phyloP scores from a whole-genome alignment of 1,284 basidiomycete genomes.

The Baeospora myosura region DNA sequence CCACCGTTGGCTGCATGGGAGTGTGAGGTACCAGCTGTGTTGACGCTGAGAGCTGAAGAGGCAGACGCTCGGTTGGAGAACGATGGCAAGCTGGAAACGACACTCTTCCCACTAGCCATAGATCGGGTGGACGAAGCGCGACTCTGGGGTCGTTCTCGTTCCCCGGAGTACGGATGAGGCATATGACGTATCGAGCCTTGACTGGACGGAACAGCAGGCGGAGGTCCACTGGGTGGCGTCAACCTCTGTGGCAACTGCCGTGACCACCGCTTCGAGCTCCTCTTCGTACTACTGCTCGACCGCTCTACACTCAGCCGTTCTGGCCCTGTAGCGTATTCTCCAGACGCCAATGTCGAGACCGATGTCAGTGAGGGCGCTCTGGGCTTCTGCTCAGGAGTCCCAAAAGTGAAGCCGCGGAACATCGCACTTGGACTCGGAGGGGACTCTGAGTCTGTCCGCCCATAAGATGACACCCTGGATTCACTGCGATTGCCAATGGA shows the following conservation, averaged over 20 bases:
- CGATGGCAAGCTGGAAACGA: conserved; percentile 39
- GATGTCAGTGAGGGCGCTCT: conserved; percentile 45
- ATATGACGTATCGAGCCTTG: conserved; percentile 11
- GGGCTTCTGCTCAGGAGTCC: conserved; percentile 30
- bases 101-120: conserved; percentile 36
- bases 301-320: conserved; percentile 35
- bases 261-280: conserved; percentile 49
- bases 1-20: conserved; percentile 25
- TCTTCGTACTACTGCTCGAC: conserved; percentile 27
- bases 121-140: conserved; percentile 40
- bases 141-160: conserved; percentile 28
- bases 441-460: conserved; percentile 16
- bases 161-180: conserved; percentile 28
- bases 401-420: conserved; percentile 24
- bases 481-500: conserved; percentile 1
- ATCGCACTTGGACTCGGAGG: conserved; percentile 18
- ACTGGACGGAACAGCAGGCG: conserved; percentile 39
- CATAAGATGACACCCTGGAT: conserved; percentile 1
- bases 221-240: conserved; percentile 53
- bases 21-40: conserved; percentile 40
- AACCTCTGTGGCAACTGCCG: conserved; percentile 48
- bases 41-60: conserved; percentile 45
- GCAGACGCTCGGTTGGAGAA: conserved; percentile 55
- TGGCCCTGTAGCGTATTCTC: conserved; percentile 27
- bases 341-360: conserved; percentile 44